Percentiles rank a stretch among this genome's conserved stretches.
phyloP scores from a whole-genome alignment of 768 basidiomycete genomes.

The Crassisporium funariophilum region DNA sequence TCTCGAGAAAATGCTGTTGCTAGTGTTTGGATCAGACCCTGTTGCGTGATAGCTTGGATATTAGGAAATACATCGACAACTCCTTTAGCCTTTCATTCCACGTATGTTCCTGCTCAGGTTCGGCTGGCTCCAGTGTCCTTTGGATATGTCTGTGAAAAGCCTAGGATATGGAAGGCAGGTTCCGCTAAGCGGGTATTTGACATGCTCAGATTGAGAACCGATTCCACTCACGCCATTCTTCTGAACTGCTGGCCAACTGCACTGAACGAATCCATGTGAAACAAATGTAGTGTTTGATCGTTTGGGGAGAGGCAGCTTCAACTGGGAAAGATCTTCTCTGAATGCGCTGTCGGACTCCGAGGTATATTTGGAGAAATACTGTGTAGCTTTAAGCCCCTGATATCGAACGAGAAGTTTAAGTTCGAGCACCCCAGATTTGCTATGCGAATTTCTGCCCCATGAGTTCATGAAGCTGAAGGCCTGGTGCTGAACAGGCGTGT shows the following conservation, averaged over 20 bases:
- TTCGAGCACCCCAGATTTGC: slow-evolving; percentile 12
- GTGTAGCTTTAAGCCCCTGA: slow-evolving; percentile 36
- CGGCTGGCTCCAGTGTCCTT: slow-evolving; percentile 11
- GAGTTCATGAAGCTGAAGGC: too few species aligned
- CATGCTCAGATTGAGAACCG: not conserved
- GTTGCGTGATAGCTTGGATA: not conserved
- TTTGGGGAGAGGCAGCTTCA: slow-evolving; percentile 46
- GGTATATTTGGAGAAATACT: slow-evolving; percentile 33
- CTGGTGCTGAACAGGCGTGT: too few species aligned
- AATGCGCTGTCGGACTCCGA: slow-evolving; percentile 28
- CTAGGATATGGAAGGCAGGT: slow-evolving; percentile 11
- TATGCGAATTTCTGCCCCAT: too few species aligned
- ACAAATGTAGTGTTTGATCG: slow-evolving; percentile 32
- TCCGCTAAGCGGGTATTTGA: slow-evolving; percentile 2
- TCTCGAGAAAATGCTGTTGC: not conserved
- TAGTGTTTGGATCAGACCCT: not conserved
- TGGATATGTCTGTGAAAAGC: slow-evolving; percentile 21
- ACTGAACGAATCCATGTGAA: slow-evolving; percentile 33
- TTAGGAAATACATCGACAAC: slow-evolving; percentile 31
- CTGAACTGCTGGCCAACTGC: slow-evolving; percentile 24
- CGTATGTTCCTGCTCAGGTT: slow-evolving; percentile 8
- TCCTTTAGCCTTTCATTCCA: slow-evolving; percentile 16
- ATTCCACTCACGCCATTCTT: slow-evolving; percentile 21
- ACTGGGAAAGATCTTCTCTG: slow-evolving; percentile 31
- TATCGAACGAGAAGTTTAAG: slow-evolving; percentile 37